These are phyloP conservation scores for Litchi chinensis DNA, from an alignment of 345 rosid genomes.

Conservation along the genomic window DNA sequence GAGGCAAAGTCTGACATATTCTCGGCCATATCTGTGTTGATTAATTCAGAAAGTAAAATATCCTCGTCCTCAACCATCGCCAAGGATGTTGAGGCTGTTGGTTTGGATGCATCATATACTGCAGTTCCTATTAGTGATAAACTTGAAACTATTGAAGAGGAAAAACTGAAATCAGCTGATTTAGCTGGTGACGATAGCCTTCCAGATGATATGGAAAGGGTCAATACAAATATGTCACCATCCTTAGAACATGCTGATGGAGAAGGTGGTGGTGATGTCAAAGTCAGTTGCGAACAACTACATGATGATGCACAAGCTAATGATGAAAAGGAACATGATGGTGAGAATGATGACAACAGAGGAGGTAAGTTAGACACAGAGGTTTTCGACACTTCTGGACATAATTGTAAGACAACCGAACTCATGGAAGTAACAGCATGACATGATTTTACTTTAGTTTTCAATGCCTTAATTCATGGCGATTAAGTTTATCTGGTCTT, in stretches of 20 bases:
- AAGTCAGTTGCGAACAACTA: constrained; percentile 31
- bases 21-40: constrained; percentile 45
- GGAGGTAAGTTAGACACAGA: constrained; percentile 40
- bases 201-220: constrained; percentile 39
- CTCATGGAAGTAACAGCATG: constrained; percentile 48
- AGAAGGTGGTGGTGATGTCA: constrained; percentile 33
- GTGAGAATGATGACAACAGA: constrained; percentile 23
- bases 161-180: constrained; percentile 34
- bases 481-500: constrained; percentile 33
- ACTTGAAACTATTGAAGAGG: constrained; percentile 40
- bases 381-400: constrained; percentile 36
- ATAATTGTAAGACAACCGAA: constrained; percentile 37
- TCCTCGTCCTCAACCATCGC: constrained; percentile 44
- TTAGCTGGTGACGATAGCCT: constrained; percentile 30
- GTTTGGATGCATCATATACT: constrained; percentile 14
- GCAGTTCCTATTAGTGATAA: constrained; percentile 29
- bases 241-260: constrained; percentile 32
- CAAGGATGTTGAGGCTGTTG: constrained; percentile 43
- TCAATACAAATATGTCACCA: constrained; percentile 26
- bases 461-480: constrained; percentile 26
- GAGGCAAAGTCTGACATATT: constrained; percentile 61
- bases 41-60: constrained; percentile 47
- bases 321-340: constrained; percentile 26
- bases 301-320: constrained; percentile 28
- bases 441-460: constrained; percentile 26